Conservation (phyloP, 2,329 filamentous ascomycete species). For the Bipolaris cookei region DNA sequence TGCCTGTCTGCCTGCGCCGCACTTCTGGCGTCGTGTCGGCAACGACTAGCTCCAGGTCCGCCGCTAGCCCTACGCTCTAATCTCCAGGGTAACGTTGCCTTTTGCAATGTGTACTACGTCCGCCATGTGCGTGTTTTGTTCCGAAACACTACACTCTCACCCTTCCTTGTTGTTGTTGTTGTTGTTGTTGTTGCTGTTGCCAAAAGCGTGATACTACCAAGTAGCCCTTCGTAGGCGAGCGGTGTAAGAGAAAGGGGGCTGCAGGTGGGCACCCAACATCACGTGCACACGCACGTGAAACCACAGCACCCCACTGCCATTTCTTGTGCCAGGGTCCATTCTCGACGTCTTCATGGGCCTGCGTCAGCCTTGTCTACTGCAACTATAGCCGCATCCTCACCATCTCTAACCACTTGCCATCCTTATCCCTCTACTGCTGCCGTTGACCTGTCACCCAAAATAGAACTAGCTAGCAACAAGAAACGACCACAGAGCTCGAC, state of each 20-base stretch:
- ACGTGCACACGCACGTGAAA: slow-evolving; percentile 2
- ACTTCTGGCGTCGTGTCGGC: slow-evolving; percentile 8
- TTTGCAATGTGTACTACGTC: not conserved
- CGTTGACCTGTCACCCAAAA: not conserved
- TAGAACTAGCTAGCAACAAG: not conserved
- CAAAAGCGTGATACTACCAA: too few species aligned
- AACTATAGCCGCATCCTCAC: not conserved
- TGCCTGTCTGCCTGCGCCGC: slow-evolving; percentile 9
- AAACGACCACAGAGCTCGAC: not conserved
- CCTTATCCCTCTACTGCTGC: not conserved
- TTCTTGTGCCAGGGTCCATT: not conserved
- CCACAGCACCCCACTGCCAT: not conserved
- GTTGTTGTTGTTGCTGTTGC: too few species aligned
- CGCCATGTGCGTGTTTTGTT: not conserved
- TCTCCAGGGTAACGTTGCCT: slow-evolving; percentile 16
- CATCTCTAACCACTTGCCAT: not conserved
- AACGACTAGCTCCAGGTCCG: slow-evolving; percentile 9
- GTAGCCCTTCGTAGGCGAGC: not conserved
- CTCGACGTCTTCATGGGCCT: not conserved
- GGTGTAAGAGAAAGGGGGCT: not conserved
- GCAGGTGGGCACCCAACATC: not conserved
- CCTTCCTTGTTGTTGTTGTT: too few species aligned
- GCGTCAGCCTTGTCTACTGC: not conserved
- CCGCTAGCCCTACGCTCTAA: slow-evolving; percentile 11
- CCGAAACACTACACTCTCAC: not conserved